Evolutionary conservation across 768 basidiomycete genomes (phyloP).

Genomic region (Leccinellum rugosiceps): DNA sequence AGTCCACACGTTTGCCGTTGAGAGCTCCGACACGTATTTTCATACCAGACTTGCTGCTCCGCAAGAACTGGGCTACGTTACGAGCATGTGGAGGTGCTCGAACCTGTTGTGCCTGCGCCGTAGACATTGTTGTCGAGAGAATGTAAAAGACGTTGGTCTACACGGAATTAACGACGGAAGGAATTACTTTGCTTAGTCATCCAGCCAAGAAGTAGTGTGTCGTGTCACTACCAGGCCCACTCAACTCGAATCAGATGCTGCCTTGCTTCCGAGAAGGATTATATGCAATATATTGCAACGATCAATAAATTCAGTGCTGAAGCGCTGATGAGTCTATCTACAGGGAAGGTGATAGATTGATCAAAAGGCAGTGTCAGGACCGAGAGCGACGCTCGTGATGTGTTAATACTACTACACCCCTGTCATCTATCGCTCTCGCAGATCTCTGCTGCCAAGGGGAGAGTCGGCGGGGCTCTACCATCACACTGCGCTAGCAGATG

Average conservation of each 20-base stretch:
- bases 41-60: conserved; percentile 81
- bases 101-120: conserved; percentile 63
- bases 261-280: too few species aligned
- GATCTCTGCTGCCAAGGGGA: too few species aligned
- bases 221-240: too few species aligned
- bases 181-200: conserved; percentile 15
- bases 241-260: too few species aligned
- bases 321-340: not conserved
- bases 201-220: not conserved
- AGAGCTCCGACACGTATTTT: conserved; percentile 88
- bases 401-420: too few species aligned
- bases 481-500: too few species aligned
- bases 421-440: too few species aligned
- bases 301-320: not conserved
- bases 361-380: not conserved
- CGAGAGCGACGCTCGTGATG: not conserved
- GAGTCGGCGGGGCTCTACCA: too few species aligned
- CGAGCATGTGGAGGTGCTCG: conserved; percentile 78
- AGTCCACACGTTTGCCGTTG: conserved; percentile 93
- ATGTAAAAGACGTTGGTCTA: not conserved
- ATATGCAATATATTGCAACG: not conserved
- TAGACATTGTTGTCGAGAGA: conserved; percentile 30
- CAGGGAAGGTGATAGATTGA: not conserved
- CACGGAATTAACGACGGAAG: not conserved
- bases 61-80: conserved; percentile 82